Conservation (phyloP, 139 green algal species). For the Zygnema cylindricum region DNA sequence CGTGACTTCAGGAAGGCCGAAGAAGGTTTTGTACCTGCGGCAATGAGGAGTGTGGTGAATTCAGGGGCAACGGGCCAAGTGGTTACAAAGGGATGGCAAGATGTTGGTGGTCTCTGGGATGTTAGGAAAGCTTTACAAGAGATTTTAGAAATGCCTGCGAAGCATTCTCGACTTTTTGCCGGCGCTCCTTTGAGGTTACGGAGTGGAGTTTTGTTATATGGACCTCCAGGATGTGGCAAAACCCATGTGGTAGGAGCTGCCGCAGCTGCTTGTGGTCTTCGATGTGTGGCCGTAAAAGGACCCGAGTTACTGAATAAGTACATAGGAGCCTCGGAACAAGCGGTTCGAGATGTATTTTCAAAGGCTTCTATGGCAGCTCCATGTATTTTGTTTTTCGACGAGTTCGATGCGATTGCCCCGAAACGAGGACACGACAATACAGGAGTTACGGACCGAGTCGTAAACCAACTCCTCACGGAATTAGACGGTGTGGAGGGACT, state of each 20-base stretch:
- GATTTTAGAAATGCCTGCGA: conserved; percentile 80
- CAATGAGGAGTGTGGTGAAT: conserved; percentile 38
- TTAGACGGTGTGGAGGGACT: conserved; percentile 95
- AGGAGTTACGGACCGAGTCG: conserved; percentile 90
- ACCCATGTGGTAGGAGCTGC: conserved; percentile 86
- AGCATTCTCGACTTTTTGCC: conserved; percentile 70
- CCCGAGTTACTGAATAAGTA: conserved; percentile 99
- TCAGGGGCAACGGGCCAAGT: neutral
- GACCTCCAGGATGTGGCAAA: conserved; percentile 95
- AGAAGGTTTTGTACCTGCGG: conserved; percentile 55
- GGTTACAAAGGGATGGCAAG: conserved; percentile 22
- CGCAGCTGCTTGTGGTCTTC: conserved; percentile 76
- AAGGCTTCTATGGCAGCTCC: conserved; percentile 83
- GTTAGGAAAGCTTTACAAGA: conserved; percentile 81
- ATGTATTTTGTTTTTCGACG: conserved; percentile 99
- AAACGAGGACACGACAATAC: conserved; percentile 92
- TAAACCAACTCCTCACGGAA: conserved; percentile 97
- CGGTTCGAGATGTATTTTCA: conserved; percentile 87
- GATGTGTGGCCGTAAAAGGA: conserved; percentile 83
- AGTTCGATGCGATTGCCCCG: conserved; percentile 97
- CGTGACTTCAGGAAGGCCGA: conserved; percentile 39
- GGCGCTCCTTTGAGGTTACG: conserved; percentile 84
- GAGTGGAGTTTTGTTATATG: conserved; percentile 94
- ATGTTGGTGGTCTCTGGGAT: conserved; percentile 83
- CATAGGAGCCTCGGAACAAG: conserved; percentile 84